These are phyloP conservation scores for Ogataea ganodermae DNA, from an alignment of 805 yeast genomes.

Conservation along the genomic window DNA sequence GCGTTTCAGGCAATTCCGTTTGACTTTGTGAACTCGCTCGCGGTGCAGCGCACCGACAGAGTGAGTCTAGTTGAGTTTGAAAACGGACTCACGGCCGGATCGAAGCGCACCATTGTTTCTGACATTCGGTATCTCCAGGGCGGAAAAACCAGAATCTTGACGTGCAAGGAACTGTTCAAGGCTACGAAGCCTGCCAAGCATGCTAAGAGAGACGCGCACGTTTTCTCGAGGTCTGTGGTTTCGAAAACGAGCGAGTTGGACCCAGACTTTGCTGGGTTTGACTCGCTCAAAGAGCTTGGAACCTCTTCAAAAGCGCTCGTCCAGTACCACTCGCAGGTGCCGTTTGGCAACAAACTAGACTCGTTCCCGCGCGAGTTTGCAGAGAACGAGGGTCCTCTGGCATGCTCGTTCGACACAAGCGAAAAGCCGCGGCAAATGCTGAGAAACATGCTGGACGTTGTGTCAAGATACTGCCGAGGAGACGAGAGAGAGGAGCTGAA, in stretches of 20 bases:
- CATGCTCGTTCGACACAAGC: slow-evolving; percentile 25
- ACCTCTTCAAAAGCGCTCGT: slow-evolving; percentile 20
- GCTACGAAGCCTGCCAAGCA: slow-evolving; percentile 4
- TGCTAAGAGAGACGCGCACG: slow-evolving; percentile 5
- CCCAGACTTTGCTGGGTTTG: slow-evolving; percentile 11
- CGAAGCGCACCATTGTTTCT: slow-evolving; percentile 35
- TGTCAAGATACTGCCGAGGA: slow-evolving; percentile 31
- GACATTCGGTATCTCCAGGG: slow-evolving; percentile 14
- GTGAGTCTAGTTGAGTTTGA: slow-evolving; percentile 46
- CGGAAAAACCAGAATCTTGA: slow-evolving; percentile 7
- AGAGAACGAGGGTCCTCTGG: slow-evolving; percentile 9
- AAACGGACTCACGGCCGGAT: slow-evolving; percentile 42
- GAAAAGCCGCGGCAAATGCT: slow-evolving; percentile 28
- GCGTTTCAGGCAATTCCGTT: slow-evolving; percentile 41
- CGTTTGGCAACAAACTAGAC: slow-evolving; percentile 26
- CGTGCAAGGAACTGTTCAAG: slow-evolving; percentile 7
- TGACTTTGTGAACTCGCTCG: slow-evolving; percentile 47
- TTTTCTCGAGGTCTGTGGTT: slow-evolving; percentile 34
- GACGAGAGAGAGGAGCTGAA: slow-evolving; percentile 59
- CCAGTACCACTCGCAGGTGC: slow-evolving; percentile 13
- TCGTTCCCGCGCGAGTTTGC: slow-evolving; percentile 36
- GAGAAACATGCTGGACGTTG: slow-evolving; percentile 27
- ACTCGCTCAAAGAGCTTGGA: slow-evolving; percentile 17
- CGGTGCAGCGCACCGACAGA: slow-evolving; percentile 38
- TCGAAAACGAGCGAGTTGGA: slow-evolving; percentile 19